These are phyloP conservation scores for Nitzschia inconspicua DNA, from an alignment of 108 stramenopile genomes.

Conservation along the genomic window DNA sequence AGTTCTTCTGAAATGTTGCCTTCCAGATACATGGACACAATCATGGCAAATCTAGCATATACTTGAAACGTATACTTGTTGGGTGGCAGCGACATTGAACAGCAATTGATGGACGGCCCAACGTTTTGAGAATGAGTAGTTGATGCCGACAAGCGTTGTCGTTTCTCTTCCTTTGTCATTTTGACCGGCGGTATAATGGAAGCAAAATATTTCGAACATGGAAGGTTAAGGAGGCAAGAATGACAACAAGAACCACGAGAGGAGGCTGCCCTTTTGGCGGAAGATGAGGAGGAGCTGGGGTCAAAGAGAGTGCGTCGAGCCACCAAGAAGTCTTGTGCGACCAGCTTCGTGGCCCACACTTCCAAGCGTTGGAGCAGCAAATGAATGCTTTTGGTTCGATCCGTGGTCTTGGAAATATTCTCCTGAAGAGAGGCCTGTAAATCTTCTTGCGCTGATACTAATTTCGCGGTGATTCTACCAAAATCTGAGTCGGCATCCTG, in stretches of 20 bases:
- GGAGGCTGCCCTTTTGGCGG: neutral
- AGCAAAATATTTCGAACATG: constrained; percentile 15
- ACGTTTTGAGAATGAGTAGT: constrained; percentile 12
- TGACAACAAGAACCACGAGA: constrained; percentile 2
- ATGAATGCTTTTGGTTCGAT: constrained; percentile 17
- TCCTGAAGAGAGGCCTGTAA: no score
- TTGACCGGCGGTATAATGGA: neutral
- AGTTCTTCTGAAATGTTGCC: no score
- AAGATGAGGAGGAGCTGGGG: neutral
- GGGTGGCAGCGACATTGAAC: constrained; percentile 33
- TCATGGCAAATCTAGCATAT: constrained; percentile 27
- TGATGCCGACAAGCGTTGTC: neutral
- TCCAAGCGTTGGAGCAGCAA: constrained; percentile 19
- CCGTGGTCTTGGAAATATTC: neutral
- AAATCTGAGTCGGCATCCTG: neutral
- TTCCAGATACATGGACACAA: no score
- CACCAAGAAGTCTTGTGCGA: constrained; percentile 34
- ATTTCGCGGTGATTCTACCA: neutral
- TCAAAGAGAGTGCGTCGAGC: neutral
- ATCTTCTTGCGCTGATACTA: neutral
- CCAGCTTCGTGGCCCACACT: constrained; percentile 38
- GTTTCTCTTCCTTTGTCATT: neutral
- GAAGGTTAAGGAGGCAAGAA: constrained; percentile 30
- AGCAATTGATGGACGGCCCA: neutral
- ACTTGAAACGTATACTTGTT: constrained; percentile 42